These are phyloP conservation scores for Melaleuca alternifolia DNA, from an alignment of 345 rosid genomes.

Conservation along the genomic window DNA sequence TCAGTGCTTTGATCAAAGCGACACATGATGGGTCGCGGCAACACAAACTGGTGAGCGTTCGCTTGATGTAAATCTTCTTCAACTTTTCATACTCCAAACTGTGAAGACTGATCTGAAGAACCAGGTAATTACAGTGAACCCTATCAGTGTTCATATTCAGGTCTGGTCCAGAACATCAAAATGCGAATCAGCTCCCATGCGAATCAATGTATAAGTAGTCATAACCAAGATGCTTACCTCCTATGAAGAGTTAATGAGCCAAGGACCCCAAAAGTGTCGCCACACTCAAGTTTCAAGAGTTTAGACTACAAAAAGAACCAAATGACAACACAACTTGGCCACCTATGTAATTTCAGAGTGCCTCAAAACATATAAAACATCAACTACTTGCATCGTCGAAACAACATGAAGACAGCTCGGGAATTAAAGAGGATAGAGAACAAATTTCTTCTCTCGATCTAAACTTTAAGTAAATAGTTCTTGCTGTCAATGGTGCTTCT, in stretches of 20 bases:
- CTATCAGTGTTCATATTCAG: neutral
- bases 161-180: no score
- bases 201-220: neutral
- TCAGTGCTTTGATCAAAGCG: neutral
- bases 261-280: neutral
- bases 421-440: neutral
- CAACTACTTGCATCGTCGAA: neutral
- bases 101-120: neutral
- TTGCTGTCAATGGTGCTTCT: neutral
- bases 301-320: neutral
- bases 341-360: neutral
- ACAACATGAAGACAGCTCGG: neutral
- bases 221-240: neutral
- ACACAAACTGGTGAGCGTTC: neutral
- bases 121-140: neutral
- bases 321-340: neutral
- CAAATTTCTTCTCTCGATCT: neutral
- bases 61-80: neutral
- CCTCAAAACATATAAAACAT: neutral
- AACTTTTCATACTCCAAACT: neutral
- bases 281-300: neutral
- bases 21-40: neutral
- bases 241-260: neutral
- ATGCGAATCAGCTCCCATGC: no score
- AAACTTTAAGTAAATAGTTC: neutral